Percentiles rank a stretch among this genome's conserved stretches.
Conservation (phyloP, 139 green algal species). For the Coelastrella sp. region DNA sequence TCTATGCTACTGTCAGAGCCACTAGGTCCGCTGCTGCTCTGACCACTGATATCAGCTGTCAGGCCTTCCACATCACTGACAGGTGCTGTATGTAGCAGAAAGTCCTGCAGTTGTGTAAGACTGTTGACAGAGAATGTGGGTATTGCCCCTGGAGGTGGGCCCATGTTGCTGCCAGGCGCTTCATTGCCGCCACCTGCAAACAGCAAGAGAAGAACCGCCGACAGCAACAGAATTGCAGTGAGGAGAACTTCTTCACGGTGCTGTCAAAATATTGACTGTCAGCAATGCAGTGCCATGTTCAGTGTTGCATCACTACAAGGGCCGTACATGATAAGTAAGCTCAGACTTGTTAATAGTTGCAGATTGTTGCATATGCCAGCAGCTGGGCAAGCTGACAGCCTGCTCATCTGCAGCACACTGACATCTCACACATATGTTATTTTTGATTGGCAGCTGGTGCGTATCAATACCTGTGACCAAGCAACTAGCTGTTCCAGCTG, state of each 20-base stretch:
- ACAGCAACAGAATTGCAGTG: background rate
- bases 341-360: too few relatives aligned
- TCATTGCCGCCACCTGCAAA: conserved; percentile 18
- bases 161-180: background rate
- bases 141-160: conserved; percentile 59
- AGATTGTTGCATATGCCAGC: too few relatives aligned
- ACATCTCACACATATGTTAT: too few relatives aligned
- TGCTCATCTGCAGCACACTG: too few relatives aligned
- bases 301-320: too few relatives aligned
- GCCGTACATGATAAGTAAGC: too few relatives aligned
- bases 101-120: conserved; percentile 58
- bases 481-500: conserved; percentile 76
- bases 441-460: too few relatives aligned
- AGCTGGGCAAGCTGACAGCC: too few relatives aligned
- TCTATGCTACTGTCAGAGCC: background rate
- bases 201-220: background rate
- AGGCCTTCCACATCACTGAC: conserved; percentile 45
- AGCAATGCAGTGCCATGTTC: too few relatives aligned
- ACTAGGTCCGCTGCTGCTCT: conserved; percentile 22
- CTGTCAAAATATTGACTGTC: too few relatives aligned
- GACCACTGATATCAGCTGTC: conserved; percentile 6
- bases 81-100: conserved; percentile 32
- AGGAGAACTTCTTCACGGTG: too few relatives aligned
- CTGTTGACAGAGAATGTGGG: conserved; percentile 71
- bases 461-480: conserved; percentile 48